Conservation (phyloP, 1,284 basidiomycete species). For the Fomitopsis schrenkii region DNA sequence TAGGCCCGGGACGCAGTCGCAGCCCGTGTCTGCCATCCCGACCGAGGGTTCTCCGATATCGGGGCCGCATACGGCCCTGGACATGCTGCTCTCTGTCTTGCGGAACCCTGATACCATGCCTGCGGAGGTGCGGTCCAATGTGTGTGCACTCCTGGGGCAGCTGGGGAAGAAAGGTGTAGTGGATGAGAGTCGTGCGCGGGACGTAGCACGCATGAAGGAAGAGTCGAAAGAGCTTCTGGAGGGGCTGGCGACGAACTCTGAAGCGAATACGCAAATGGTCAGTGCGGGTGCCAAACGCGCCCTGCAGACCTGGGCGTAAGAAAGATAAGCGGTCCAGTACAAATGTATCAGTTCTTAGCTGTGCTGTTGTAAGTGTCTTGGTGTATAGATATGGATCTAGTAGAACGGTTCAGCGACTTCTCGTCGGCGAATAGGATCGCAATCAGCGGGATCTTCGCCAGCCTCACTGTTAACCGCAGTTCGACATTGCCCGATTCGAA, state of each 20-base stretch:
- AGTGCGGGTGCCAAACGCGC: constrained; percentile 24
- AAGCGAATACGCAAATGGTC: constrained; percentile 13
- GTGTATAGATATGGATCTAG: neutral
- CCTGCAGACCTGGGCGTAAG: constrained; percentile 25
- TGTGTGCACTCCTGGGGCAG: constrained; percentile 66
- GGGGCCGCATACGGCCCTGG: constrained; percentile 50
- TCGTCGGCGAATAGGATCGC: neutral
- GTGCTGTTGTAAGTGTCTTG: neutral
- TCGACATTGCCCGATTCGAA: neutral
- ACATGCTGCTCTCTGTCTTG: constrained; percentile 61
- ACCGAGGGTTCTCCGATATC: constrained; percentile 34
- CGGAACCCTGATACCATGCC: constrained; percentile 49
- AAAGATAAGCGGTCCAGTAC: neutral
- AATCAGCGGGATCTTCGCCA: neutral
- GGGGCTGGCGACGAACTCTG: constrained; percentile 17
- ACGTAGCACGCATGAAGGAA: constrained; percentile 47
- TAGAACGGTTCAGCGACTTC: neutral
- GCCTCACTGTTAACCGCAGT: neutral
- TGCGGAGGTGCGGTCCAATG: constrained; percentile 68
- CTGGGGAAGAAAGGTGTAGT: constrained; percentile 47
- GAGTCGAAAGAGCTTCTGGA: constrained; percentile 48
- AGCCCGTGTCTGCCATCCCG: constrained; percentile 36
- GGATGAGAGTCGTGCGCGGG: constrained; percentile 28
- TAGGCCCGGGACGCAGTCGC: constrained; percentile 29
- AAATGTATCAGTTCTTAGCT: neutral